A percentile compares a stretch with the other conserved stretches of the same genome.
phyloP scores from a whole-genome alignment of 2,329 filamentous ascomycete species.

The Xylaria sp. region DNA sequence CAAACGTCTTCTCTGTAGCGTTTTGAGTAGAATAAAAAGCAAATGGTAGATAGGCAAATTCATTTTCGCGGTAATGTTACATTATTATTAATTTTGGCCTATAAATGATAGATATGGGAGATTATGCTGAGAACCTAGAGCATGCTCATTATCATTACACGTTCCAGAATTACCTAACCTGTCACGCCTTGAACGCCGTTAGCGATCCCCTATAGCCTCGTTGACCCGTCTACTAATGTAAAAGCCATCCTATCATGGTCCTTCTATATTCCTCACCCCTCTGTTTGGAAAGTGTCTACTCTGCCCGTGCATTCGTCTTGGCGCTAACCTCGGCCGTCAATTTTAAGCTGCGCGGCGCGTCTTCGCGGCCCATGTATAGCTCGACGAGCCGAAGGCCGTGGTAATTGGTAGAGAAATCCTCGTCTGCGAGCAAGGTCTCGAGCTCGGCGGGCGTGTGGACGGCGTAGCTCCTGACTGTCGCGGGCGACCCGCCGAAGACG shows the following conservation, averaged over 20 bases:
- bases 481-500: constrained; percentile 70
- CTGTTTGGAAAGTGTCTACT: not conserved
- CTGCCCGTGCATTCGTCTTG: constrained; percentile 66
- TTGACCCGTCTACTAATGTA: not conserved
- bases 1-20: too few relatives aligned
- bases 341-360: constrained; percentile 77
- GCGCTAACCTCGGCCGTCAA: constrained; percentile 78
- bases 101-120: not conserved
- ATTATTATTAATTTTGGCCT: not conserved
- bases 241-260: not conserved
- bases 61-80: not conserved
- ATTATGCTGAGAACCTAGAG: not conserved
- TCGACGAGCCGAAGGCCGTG: constrained; percentile 77
- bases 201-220: not conserved
- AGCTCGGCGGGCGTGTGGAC: constrained; percentile 77
- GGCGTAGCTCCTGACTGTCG: constrained; percentile 66
- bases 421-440: constrained; percentile 70
- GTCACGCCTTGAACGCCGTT: not conserved
- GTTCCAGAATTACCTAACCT: not conserved
- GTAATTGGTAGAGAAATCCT: constrained; percentile 67
- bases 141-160: constrained; percentile 9
- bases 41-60: not conserved
- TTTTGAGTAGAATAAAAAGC: too few relatives aligned
- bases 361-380: constrained; percentile 81
- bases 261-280: not conserved